Evolutionary conservation across 1,284 basidiomycete species (phyloP).

Genomic region (Ganoderma multipileum): DNA sequence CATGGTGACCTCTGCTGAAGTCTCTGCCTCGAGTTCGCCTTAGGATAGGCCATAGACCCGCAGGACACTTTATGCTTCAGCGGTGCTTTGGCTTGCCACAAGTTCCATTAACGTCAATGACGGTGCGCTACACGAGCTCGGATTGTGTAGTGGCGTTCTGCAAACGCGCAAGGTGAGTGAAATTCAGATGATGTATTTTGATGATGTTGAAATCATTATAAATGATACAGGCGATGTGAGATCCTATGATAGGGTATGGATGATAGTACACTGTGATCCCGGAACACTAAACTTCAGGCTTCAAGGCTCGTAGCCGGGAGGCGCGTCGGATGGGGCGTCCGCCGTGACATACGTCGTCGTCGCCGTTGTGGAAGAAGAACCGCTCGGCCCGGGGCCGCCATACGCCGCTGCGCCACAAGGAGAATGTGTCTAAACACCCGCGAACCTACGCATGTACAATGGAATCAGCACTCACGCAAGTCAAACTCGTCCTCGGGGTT

Average conservation of each 20-base stretch:
- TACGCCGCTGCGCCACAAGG: slow-evolving; percentile 21
- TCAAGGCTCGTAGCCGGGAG: slow-evolving; percentile 66
- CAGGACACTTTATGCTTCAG: neutral
- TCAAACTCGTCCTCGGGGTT: slow-evolving; percentile 60
- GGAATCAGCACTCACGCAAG: slow-evolving; percentile 57
- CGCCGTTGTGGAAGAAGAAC: slow-evolving; percentile 39
- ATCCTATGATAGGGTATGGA: neutral
- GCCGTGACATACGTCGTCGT: slow-evolving; percentile 43
- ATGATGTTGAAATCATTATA: slow-evolving; percentile 13
- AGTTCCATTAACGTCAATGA: neutral
- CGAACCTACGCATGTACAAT: neutral
- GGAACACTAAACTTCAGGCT: neutral
- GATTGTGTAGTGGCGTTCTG: neutral
- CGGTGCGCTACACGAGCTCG: neutral
- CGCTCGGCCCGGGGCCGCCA: slow-evolving; percentile 47
- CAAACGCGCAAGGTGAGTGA: neutral
- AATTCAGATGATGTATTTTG: neutral
- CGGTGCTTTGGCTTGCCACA: neutral
- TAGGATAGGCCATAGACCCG: neutral
- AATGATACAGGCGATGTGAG: slow-evolving; percentile 6
- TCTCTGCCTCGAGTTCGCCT: neutral
- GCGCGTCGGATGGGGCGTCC: slow-evolving; percentile 54
- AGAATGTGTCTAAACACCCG: neutral
- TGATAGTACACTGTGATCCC: neutral
- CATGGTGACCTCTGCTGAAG: no score